A percentile compares a stretch with the other conserved stretches of the same genome.
These are phyloP conservation scores for Inonotus hispidus DNA, from an alignment of 1,284 basidiomycete genomes.

Conservation along the genomic window DNA sequence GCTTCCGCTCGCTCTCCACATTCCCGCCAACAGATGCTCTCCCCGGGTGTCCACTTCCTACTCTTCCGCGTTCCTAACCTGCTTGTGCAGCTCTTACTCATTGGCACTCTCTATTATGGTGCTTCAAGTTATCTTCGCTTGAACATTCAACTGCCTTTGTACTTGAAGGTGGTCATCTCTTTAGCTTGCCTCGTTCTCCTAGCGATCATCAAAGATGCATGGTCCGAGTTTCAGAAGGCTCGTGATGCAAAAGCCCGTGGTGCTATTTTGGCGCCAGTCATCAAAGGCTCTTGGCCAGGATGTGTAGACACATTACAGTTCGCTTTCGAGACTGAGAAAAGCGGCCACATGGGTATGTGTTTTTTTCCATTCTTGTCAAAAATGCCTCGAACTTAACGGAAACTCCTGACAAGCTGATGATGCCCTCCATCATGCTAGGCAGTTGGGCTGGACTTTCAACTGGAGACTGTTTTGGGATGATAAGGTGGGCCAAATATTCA, in stretches of 20 bases:
- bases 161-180: neutral
- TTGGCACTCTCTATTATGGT: neutral
- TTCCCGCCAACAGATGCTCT: neutral
- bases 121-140: neutral
- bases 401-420: neutral
- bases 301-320: conserved; percentile 23
- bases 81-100: neutral
- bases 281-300: conserved; percentile 11
- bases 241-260: conserved; percentile 29
- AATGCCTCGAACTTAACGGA: neutral
- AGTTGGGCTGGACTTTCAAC: conserved; percentile 25
- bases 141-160: neutral
- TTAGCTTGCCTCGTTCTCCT: neutral
- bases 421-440: neutral
- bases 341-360: conserved; percentile 21
- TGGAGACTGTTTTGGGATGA: conserved; percentile 31
- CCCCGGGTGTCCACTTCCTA: conserved; percentile 10
- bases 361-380: conserved; percentile 27
- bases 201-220: neutral
- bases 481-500: neutral
- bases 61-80: neutral
- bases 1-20: neutral
- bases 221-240: conserved; percentile 8
- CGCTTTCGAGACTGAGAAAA: conserved; percentile 24
- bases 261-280: conserved; percentile 23